A percentile compares a stretch with the other conserved stretches of the same genome.
Conservation (phyloP, 805 yeast genomes). For the Sugiyamaella floridensis region DNA sequence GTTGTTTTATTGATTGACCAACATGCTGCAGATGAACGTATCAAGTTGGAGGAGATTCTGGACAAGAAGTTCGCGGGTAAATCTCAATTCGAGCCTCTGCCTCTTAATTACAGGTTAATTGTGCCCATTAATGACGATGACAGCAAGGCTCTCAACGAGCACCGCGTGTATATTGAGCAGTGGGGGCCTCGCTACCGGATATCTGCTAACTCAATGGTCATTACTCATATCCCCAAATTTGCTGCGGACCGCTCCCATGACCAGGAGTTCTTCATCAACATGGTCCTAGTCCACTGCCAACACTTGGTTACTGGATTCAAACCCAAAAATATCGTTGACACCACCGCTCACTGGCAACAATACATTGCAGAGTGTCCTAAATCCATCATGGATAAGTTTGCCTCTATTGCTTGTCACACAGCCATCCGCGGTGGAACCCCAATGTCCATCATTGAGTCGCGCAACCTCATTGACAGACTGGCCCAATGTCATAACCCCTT, state of each 20-base stretch:
- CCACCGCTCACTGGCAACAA: conserved; percentile 33
- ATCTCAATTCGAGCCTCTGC: conserved; percentile 16
- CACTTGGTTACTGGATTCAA: conserved; percentile 3
- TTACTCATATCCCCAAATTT: conserved; percentile 20
- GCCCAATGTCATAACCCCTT: conserved; percentile 53
- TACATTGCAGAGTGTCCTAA: conserved; percentile 42
- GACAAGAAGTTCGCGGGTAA: conserved; percentile 32
- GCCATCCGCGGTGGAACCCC: conserved; percentile 67
- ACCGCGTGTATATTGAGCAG: conserved; percentile 2
- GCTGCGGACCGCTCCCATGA: conserved; percentile 4
- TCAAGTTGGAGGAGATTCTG: conserved; percentile 49
- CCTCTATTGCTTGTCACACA: conserved; percentile 56
- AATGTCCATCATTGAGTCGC: conserved; percentile 41
- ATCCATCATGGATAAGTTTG: conserved; percentile 43
- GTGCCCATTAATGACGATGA: background rate
- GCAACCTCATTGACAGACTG: conserved; percentile 37
- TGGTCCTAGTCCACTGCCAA: conserved; percentile 6
- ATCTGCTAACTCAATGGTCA: background rate
- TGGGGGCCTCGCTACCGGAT: conserved; percentile 12
- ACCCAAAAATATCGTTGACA: background rate
- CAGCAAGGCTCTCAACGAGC: conserved; percentile 1
- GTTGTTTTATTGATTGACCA: conserved; percentile 55
- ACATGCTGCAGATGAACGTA: conserved; percentile 80
- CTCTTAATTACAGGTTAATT: background rate
- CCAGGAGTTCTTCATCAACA: conserved; percentile 1